A percentile compares a stretch with the other conserved stretches of the same genome.
phyloP scores from a whole-genome alignment of 768 basidiomycete genomes.

The Neoboletus subvelutipes region DNA sequence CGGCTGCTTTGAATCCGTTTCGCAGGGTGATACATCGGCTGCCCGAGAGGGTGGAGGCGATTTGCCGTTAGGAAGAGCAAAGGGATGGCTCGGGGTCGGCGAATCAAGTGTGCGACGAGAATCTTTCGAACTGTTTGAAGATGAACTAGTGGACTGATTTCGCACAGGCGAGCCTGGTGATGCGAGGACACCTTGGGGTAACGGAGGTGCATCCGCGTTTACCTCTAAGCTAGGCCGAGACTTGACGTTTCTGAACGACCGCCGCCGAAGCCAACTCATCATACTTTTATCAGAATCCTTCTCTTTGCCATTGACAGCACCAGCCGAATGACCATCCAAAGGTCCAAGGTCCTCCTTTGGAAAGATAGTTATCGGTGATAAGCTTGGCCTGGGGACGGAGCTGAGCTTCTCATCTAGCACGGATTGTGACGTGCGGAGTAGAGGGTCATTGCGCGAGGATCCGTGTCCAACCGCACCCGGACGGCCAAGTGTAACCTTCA shows the following conservation, averaged over 20 bases:
- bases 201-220: conserved; percentile 11
- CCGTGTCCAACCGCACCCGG: conserved; percentile 13
- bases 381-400: conserved; percentile 5
- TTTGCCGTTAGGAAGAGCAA: conserved; percentile 18
- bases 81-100: conserved; percentile 9
- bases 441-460: conserved; percentile 15
- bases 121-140: conserved; percentile 28
- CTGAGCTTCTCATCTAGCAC: conserved; percentile 26
- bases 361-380: conserved; percentile 16
- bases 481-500: conserved; percentile 19
- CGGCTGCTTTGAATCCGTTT: conserved; percentile 23
- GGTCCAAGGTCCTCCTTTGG: conserved; percentile 24
- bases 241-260: conserved; percentile 23
- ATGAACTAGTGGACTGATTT: conserved; percentile 21
- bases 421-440: conserved; percentile 26
- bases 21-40: conserved; percentile 7
- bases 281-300: conserved; percentile 45
- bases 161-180: conserved; percentile 20
- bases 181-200: conserved; percentile 11
- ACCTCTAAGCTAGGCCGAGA: conserved; percentile 25
- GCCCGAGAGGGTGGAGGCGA: conserved; percentile 1
- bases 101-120: conserved; percentile 24
- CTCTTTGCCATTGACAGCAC: conserved; percentile 28
- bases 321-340: conserved; percentile 31
- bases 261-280: conserved; percentile 32